A percentile compares a stretch with the other conserved stretches of the same genome.
Evolutionary conservation across 1,284 basidiomycete species (phyloP).

Genomic region (Ceratobasidium sp.): DNA sequence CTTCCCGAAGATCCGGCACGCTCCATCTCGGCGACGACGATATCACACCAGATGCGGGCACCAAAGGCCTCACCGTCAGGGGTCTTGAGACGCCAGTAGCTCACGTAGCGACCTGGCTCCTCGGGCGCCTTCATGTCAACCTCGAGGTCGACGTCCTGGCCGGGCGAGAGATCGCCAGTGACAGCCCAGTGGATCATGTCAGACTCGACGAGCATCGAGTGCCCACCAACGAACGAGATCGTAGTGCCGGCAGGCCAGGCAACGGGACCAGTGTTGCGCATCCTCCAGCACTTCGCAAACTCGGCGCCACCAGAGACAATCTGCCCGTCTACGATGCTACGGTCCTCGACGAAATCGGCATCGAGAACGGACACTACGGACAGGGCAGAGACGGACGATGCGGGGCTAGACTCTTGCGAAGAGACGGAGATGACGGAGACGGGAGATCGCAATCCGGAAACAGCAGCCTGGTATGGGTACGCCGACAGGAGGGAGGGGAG

Average conservation of each 20-base stretch:
- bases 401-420: no score
- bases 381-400: slow-evolving; percentile 11
- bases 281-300: slow-evolving; percentile 81
- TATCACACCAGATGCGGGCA: slow-evolving; percentile 52
- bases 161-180: slow-evolving; percentile 62
- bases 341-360: slow-evolving; percentile 68
- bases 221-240: slow-evolving; percentile 72
- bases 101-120: slow-evolving; percentile 68
- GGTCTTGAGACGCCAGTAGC: slow-evolving; percentile 76
- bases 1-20: slow-evolving; percentile 32
- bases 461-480: background rate
- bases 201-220: slow-evolving; percentile 52
- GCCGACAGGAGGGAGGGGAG: slow-evolving; percentile 7
- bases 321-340: slow-evolving; percentile 77
- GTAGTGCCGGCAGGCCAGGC: slow-evolving; percentile 74
- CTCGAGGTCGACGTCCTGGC: slow-evolving; percentile 67
- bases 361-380: slow-evolving; percentile 48
- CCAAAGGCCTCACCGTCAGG: slow-evolving; percentile 68
- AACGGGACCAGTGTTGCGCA: slow-evolving; percentile 65
- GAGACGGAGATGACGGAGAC: background rate
- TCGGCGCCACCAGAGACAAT: slow-evolving; percentile 81
- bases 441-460: background rate
- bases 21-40: slow-evolving; percentile 19
- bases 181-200: slow-evolving; percentile 46
- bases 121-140: slow-evolving; percentile 84